Conservation (phyloP, 352 stramenopile species). For the Thalassiosira mediterranea region DNA sequence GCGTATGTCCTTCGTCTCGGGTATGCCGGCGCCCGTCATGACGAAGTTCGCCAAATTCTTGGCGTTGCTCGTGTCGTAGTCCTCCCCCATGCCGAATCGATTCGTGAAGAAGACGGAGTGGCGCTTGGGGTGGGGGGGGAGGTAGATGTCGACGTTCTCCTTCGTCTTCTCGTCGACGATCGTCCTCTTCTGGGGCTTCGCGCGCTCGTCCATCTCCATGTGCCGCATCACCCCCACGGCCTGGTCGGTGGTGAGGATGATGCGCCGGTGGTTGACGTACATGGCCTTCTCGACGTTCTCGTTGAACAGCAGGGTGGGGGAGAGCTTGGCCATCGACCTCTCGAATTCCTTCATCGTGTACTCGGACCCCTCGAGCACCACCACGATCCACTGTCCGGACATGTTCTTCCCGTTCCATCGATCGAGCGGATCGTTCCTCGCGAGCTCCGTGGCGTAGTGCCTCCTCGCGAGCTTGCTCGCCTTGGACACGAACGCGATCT, state of each 20-base stretch:
- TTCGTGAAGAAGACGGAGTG: conserved; percentile 54
- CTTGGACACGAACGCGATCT: conserved; percentile 73
- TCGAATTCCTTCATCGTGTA: conserved; percentile 58
- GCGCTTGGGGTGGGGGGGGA: conserved; percentile 37
- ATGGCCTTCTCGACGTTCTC: conserved; percentile 57
- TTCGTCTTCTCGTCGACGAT: conserved; percentile 31
- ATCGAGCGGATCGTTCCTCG: conserved; percentile 8
- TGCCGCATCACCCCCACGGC: conserved; percentile 42
- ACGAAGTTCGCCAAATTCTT: conserved; percentile 48
- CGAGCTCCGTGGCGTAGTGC: conserved; percentile 21
- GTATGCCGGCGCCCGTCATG: conserved; percentile 44
- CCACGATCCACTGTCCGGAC: conserved; percentile 52
- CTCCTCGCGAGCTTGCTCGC: conserved; percentile 51
- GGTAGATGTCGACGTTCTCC: conserved; percentile 29
- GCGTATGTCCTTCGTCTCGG: conserved; percentile 44
- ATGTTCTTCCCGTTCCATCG: conserved; percentile 51
- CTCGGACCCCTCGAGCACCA: conserved; percentile 47
- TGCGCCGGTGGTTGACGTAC: conserved; percentile 56
- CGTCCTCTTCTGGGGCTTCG: conserved; percentile 33
- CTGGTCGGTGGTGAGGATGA: conserved; percentile 47
- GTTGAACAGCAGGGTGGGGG: conserved; percentile 59
- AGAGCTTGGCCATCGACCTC: conserved; percentile 63
- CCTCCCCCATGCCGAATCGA: conserved; percentile 23
- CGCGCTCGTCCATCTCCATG: conserved; percentile 40
- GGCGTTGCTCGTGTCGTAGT: conserved; percentile 34